Evolutionary conservation across 345 rosid genomes (phyloP).

Genomic region (Linum tenue): DNA sequence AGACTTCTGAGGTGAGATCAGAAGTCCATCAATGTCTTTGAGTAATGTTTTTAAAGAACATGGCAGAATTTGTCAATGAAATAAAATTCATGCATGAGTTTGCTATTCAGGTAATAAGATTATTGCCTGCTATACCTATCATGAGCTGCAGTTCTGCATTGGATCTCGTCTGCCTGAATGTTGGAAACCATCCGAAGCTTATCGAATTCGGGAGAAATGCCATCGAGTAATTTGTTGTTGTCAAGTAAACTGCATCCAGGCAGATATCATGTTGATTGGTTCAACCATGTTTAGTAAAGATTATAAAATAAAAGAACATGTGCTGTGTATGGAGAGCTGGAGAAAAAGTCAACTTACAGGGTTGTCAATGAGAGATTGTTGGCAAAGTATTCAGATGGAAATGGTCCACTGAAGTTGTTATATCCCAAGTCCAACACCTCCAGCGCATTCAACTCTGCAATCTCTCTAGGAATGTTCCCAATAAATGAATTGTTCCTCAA

Average conservation of each 20-base stretch:
- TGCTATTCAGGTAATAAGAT: background rate
- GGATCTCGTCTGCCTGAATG: conserved; percentile 33
- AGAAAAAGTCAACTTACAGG: conserved; percentile 29
- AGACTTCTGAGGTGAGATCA: background rate
- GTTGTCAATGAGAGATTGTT: conserved; percentile 32
- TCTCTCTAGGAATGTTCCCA: conserved; percentile 63
- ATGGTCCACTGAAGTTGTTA: conserved; percentile 62
- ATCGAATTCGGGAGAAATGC: conserved; percentile 28
- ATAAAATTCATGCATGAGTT: background rate
- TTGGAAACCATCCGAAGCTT: conserved; percentile 34
- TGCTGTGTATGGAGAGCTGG: background rate
- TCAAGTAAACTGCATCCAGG: conserved; percentile 37
- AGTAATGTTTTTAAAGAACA: background rate
- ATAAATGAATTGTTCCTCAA: conserved; percentile 75
- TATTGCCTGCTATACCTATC: background rate
- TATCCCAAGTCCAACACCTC: conserved; percentile 72
- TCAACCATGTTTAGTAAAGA: conserved; percentile 2
- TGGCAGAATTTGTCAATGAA: conserved; percentile 1
- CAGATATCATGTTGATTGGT: conserved; percentile 7
- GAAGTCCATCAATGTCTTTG: background rate
- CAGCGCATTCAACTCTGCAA: conserved; percentile 54
- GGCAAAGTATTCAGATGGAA: conserved; percentile 31
- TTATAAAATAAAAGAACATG: conserved; percentile 6
- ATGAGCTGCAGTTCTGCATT: conserved; percentile 19
- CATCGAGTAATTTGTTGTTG: conserved; percentile 37